Base-by-base conservation (phyloP, 108 stramenopile species). In the Stephanodiscus triporus region DNA sequence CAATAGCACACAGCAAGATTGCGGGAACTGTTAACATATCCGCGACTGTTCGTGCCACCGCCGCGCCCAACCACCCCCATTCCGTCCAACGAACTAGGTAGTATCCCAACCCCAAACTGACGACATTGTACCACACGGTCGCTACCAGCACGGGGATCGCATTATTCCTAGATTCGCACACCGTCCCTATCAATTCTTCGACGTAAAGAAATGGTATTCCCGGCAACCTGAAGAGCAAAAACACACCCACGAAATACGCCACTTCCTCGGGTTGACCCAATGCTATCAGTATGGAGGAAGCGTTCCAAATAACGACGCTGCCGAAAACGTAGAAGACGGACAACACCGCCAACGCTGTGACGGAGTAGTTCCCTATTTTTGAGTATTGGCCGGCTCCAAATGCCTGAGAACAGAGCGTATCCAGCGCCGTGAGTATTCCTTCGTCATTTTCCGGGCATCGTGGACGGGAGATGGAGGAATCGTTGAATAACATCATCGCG, bases 11-110 rank as follows among this genome's bases (percentile, higher is more conserved):
- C 32, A 34, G 5, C 32, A 80, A 63, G 29, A 80, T 34, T 20
- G 47, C 30, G 0, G 75, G 77, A 9, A 78, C 38, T 45, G 68
- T 32, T 10, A 69, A 24, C 22, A 70, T 40, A 38, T 68, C 19
- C n/a, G 77, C 72, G 13, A 74, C 49, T 11, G 63, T 40, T 23
- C 82, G 48, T 14, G 82, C 77, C 6, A 83, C 48, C 24, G 77
- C 77, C 13, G 82, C 82, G 19, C 82, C 82, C 1, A 83, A 34
- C 82, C 82, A 83, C 14, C 82, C 82, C 62, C 20, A 75, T 4
- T 16, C 23, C 0, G 82, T 83, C 17, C 29, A 68, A 63, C 69
- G 13, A 17, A 76, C 74, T 51, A 83, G 43, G 32, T 76, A 78
- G 50, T 74, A 83, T 2, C 82, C 82, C 26, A 78, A 40, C 13